Base-by-base conservation (phyloP, 2,329 filamentous ascomycete genomes). In the Dothistroma pini region DNA sequence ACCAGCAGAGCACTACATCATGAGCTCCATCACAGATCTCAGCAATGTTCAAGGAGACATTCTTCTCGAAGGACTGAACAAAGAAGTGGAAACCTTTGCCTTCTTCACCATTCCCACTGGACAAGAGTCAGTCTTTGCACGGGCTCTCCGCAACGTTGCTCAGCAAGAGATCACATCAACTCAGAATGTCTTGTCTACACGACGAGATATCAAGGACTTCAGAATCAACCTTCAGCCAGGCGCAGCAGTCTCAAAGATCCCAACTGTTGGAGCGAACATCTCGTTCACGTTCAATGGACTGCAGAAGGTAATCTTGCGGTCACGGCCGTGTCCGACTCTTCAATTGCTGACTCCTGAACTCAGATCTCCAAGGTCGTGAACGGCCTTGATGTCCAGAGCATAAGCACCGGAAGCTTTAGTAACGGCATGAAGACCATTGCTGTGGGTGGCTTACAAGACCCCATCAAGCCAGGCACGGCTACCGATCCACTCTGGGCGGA, bases 361-460 rank as follows among this genome's bases (percentile, higher is more conserved):
- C 58, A 67, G 66, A 59, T 63, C 19, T 60, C 73, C 62, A 67
- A 68, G 16, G 70, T 71, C 8, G 66, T 56, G 74, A 31, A 65
- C 56, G 14, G 69, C 73, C n/a, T 63, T 60, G 22, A 61, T 32
- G 29, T 56, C 21, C 35, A 47, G 19, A 38, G 59, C 38, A 41
- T 64, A 11, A 60, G 71, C 11, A 72, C 12, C 48, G 21, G 22
- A 12, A 32, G 22, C 14, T 31, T 51, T 51, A 12, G 21, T 11
- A 32, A 19, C 48, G 75, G 75, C n/a, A 77, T 76, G 73, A 64
- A 72, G 11, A 57, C 61, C 0, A 70, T 69, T 44, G 74, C 73
- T 7, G 62, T 62, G 4, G 53, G 57, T 5, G 56, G 25, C 22
- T 58, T 69, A 3, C 54, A 65, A 9, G 60, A 63, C 11, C 74